Evolutionary conservation across 2,329 filamentous ascomycete genomes (phyloP).

Genomic region (Colletotrichum gloeosporioides): DNA sequence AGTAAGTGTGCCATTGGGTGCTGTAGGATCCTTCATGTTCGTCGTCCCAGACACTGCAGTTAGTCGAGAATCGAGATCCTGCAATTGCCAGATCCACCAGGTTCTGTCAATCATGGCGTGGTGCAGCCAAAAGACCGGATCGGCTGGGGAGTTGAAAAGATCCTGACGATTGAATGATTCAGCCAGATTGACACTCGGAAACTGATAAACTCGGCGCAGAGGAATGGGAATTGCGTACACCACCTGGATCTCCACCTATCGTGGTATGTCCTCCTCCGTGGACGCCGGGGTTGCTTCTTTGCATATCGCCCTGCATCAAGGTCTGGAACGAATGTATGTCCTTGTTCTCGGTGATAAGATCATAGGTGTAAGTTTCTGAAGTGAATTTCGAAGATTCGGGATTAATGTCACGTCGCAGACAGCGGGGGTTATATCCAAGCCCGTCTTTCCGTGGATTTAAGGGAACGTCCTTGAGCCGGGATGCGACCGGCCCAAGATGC

Average conservation of each 20-base stretch:
- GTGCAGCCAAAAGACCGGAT: constrained; percentile 32
- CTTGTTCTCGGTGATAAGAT: constrained; percentile 31
- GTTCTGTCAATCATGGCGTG: constrained; percentile 31
- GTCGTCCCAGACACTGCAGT: constrained; percentile 19
- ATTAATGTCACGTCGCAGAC: constrained; percentile 47
- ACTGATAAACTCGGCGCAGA: neutral
- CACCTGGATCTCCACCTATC: constrained; percentile 39
- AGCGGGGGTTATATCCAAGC: constrained; percentile 48
- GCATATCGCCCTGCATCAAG: constrained; percentile 36
- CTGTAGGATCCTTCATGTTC: neutral
- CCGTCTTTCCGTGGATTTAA: constrained; percentile 35
- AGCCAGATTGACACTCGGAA: neutral
- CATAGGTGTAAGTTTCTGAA: constrained; percentile 15
- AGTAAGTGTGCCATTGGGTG: constrained; percentile 15
- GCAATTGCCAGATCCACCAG: constrained; percentile 30
- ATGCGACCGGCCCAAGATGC: constrained; percentile 37
- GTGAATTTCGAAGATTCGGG: constrained; percentile 31
- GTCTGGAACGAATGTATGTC: constrained; percentile 39
- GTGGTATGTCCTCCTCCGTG: constrained; percentile 44
- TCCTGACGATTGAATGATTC: constrained; percentile 17
- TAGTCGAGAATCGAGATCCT: constrained; percentile 19
- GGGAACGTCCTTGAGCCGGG: constrained; percentile 29
- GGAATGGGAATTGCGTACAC: neutral
- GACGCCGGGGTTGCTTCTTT: constrained; percentile 29
- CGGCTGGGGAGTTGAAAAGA: constrained; percentile 32